Evolutionary conservation across 1,284 basidiomycete genomes (phyloP).

Genomic region (Microbotryum scabiosae): DNA sequence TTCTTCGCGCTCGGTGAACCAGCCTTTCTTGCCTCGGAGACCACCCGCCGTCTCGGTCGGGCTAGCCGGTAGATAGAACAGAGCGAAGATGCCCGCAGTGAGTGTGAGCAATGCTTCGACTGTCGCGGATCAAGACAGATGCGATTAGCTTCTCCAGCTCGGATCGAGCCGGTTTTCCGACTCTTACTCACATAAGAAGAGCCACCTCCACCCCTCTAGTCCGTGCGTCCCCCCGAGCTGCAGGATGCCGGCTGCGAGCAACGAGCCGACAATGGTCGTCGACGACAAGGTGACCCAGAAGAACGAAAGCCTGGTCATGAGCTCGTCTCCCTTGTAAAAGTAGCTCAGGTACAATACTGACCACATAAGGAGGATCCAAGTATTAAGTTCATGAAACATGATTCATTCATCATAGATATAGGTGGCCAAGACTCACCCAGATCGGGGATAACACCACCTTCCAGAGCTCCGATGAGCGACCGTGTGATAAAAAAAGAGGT

Average conservation of each 20-base stretch:
- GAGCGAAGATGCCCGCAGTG: conserved; percentile 36
- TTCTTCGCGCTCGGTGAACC: conserved; percentile 44
- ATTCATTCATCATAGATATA: not conserved
- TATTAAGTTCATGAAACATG: not conserved
- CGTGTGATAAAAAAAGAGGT: conserved; percentile 5
- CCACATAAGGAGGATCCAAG: conserved; percentile 28
- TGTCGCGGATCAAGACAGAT: not conserved
- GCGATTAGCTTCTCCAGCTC: not conserved
- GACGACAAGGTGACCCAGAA: conserved; percentile 40
- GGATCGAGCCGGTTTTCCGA: too few species aligned
- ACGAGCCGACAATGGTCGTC: conserved; percentile 35
- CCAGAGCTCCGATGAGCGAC: conserved; percentile 5
- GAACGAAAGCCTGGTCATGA: conserved; percentile 40
- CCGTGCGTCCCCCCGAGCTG: conserved; percentile 36
- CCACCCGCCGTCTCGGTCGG: conserved; percentile 39
- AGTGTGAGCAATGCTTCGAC: conserved; percentile 38
- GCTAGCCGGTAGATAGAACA: conserved; percentile 38
- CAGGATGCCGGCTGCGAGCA: conserved; percentile 39
- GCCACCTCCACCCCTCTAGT: conserved; percentile 38
- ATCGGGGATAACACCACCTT: conserved; percentile 14
- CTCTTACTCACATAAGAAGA: conserved; percentile 32
- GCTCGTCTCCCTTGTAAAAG: conserved; percentile 35
- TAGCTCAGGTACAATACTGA: conserved; percentile 34
- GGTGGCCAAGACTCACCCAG: not conserved
- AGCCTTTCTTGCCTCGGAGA: conserved; percentile 36